Base-by-base conservation (phyloP, 2,329 filamentous ascomycete genomes). In the Sclerotinia minor region DNA sequence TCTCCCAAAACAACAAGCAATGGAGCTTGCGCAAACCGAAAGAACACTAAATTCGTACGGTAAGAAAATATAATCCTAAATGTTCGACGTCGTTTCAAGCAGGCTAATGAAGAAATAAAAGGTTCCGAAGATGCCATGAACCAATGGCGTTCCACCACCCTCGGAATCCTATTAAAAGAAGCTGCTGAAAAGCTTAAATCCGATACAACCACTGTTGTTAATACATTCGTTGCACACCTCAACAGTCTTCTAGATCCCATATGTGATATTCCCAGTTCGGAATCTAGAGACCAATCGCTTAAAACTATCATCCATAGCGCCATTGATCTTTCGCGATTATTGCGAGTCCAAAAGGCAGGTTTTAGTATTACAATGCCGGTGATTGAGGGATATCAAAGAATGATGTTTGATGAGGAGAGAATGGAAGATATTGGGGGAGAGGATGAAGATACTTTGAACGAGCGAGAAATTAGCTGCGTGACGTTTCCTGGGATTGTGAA, bases 361-460 rank as follows among this genome's bases (percentile, higher is more conserved):
- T 84, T 89, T 72, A 80, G 79, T 26, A 80, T 87, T 38, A 78
- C 80, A 69, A 86, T 88, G 84, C 86, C 86, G 29, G 79, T 85
- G 32, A 72, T 76, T 29, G 73, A 74, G 81, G 68, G 81, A 5
- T 83, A 87, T 73, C 84, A 87, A 73, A 79, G 78, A 68, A 79
- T 82, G 3, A 76, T 83, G 61, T 91, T 90, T 73, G 85, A 89
- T 72, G 68, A 79, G 1, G 79, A 80, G 35, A 84, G 79, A 4
- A 91, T 91, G 88, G 88, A 90, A 72, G 87, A 90, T 72, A 81
- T 89, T 57, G 84, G 87, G 47, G 86, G 86, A 21, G 79, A 86
- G 72, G 85, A 87, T 68, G 87, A 88, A 69, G 84, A 86, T 24
- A 80, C 77, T 13, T 79, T 87, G 29, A 76, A 78, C 21, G 79